Conservation (phyloP, 352 stramenopile species). For the Sclerospora graminicola region DNA sequence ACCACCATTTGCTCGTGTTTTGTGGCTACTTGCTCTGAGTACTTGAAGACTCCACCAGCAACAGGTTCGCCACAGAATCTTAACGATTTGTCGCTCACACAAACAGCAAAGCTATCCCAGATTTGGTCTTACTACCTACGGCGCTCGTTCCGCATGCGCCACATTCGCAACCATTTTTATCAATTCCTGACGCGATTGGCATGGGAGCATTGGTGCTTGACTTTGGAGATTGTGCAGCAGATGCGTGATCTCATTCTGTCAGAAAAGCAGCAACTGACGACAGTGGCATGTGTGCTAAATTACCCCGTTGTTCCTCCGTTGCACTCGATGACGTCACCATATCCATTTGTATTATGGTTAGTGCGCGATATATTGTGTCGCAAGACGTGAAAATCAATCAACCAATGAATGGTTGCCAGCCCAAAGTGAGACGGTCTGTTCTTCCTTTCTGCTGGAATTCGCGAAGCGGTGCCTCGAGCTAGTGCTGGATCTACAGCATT, state of each 20-base stretch:
- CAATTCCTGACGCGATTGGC: conserved; percentile 70
- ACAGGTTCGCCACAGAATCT: conserved; percentile 1
- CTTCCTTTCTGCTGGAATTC: conserved; percentile 60
- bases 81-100: conserved; percentile 11
- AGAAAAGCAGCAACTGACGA: conserved; percentile 47
- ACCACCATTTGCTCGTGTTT: conserved; percentile 75
- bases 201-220: conserved; percentile 81
- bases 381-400: conserved; percentile 63
- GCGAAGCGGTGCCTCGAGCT: conserved; percentile 68
- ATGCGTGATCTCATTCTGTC: conserved; percentile 67
- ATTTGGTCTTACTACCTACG: conserved; percentile 72
- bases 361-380: conserved; percentile 74
- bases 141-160: conserved; percentile 63
- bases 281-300: conserved; percentile 3
- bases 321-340: conserved; percentile 37
- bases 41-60: conserved; percentile 28
- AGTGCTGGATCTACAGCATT: conserved; percentile 67
- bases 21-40: conserved; percentile 63
- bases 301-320: conserved; percentile 13
- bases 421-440: conserved; percentile 48
- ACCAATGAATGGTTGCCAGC: conserved; percentile 55
- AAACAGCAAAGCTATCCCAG: conserved; percentile 48
- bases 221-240: conserved; percentile 70
- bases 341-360: conserved; percentile 77
- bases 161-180: conserved; percentile 76